Conservation (phyloP, 768 basidiomycete genomes). For the Dictyophora rubrovolvata region DNA sequence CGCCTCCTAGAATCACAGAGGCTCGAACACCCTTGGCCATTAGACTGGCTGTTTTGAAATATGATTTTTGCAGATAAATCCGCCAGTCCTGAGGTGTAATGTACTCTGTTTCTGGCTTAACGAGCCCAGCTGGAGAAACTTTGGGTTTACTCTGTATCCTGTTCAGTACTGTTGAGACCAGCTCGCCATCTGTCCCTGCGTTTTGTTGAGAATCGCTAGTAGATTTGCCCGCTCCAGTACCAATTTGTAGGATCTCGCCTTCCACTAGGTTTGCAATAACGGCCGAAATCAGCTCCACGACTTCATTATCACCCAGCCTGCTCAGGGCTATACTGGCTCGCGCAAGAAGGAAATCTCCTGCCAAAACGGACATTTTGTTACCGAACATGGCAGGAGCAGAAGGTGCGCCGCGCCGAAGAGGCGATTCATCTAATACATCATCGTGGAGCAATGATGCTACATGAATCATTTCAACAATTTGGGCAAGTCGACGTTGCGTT, state of each 20-base stretch:
- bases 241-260: conserved; percentile 83
- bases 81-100: conserved; percentile 43
- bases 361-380: conserved; percentile 89
- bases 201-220: not conserved
- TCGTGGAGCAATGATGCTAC: conserved; percentile 91
- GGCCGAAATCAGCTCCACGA: conserved; percentile 85
- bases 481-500: conserved; percentile 84
- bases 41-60: conserved; percentile 84
- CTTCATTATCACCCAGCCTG: conserved; percentile 76
- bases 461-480: conserved; percentile 97
- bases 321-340: conserved; percentile 82
- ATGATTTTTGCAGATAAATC: conserved; percentile 82
- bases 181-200: not conserved
- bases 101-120: not conserved
- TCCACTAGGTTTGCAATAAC: conserved; percentile 96
- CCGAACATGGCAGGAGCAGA: conserved; percentile 71
- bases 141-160: conserved; percentile 15
- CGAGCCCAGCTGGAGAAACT: not conserved
- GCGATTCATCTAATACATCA: conserved; percentile 69
- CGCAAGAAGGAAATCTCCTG: conserved; percentile 91
- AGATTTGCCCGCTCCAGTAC: conserved; percentile 3
- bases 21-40: conserved; percentile 84
- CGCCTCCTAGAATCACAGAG: conserved; percentile 82
- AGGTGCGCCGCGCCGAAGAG: conserved; percentile 58
- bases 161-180: not conserved